Evolutionary conservation across 345 rosid species (phyloP), one percentile per base, ranked within the genome.

Genomic region (Aegle marmelos): DNA sequence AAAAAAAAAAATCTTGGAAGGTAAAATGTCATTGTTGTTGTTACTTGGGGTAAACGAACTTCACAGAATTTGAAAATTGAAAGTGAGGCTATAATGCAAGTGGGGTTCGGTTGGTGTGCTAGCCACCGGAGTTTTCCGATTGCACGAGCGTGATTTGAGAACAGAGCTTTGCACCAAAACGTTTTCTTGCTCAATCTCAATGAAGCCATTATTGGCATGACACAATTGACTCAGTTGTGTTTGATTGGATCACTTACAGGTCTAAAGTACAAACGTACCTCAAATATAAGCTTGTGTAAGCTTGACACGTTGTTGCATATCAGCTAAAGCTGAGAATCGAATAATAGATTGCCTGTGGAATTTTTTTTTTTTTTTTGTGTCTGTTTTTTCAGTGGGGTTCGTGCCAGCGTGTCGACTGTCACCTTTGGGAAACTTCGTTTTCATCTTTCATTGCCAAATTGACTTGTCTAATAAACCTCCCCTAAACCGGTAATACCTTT

Each of bases 361-460:
- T 16, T 8, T 28, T 50, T 4, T 28, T 50, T 22, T n/a, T n/a
- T n/a, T n/a, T n/a, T n/a, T n/a, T n/a, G n/a, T n/a, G n/a, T 24
- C 25, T 41, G 57, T 14, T 17, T 53, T 33, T n/a, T 48, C 19
- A 1, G 58, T 70, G 74, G 78, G 78, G 70, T 75, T 69, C 74
- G 69, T 64, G 71, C 71, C 83, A 73, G n/a, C 62, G 5, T 79
- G 70, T 57, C 45, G 31, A 61, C 57, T 17, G 69, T 76, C 62
- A 68, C 25, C 67, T 48, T 25, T 73, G 63, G 16, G 65, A 76
- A 73, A 54, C 79, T 56, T 71, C 66, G n/a, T 62, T 62, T 57
- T 75, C 37, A 50, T 41, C 37, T 33, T 57, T 34, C 11, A 33
- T 72, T 56, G 48, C 50, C 27, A 17, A 30, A 19, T 56, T 70